Percentiles rank a stretch among this genome's conserved stretches.
phyloP scores from a whole-genome alignment of 352 stramenopile genomes.

The Pseudoperonospora humuli region DNA sequence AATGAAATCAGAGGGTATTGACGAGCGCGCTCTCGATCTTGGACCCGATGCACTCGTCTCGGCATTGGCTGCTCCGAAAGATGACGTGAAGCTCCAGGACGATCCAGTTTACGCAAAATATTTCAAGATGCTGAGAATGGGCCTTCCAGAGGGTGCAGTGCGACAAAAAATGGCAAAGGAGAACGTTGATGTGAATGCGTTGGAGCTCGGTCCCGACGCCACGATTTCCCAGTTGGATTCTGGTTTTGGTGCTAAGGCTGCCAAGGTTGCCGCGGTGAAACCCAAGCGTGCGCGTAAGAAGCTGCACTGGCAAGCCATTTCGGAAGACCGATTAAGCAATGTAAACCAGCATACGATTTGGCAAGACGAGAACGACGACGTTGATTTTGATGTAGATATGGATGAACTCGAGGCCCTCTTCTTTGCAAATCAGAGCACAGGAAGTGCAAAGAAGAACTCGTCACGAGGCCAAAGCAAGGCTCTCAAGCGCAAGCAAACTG shows the following conservation, averaged over 20 bases:
- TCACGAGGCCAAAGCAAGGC: conserved; percentile 26
- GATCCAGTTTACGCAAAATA: conserved; percentile 82
- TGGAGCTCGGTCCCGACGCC: conserved; percentile 62
- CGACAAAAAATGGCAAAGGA: conserved; percentile 76
- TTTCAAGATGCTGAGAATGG: conserved; percentile 93
- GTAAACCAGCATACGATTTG: conserved; percentile 70
- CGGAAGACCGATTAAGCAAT: conserved; percentile 70
- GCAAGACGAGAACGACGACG: conserved; percentile 70
- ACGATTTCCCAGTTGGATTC: conserved; percentile 33
- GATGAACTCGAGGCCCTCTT: conserved; percentile 83
- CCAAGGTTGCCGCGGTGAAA: conserved; percentile 8
- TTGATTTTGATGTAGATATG: conserved; percentile 83
- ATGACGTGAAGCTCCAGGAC: conserved; percentile 36
- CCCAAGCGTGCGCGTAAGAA: conserved; percentile 68
- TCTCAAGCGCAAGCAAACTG: conserved; percentile 68
- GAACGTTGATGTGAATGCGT: conserved; percentile 36
- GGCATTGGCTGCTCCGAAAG: conserved; percentile 18
- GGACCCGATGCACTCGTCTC: conserved; percentile 41
- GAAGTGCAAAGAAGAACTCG: conserved; percentile 40
- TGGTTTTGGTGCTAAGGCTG: background rate
- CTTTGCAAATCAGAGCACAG: conserved; percentile 54
- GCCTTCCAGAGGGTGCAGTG: conserved; percentile 80
- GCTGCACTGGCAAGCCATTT: conserved; percentile 84
- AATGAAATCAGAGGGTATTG: conserved; percentile 51
- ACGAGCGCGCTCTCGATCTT: conserved; percentile 50